Base-by-base conservation (phyloP, 2,329 filamentous ascomycete species). In the Ceratocystis papillata region DNA sequence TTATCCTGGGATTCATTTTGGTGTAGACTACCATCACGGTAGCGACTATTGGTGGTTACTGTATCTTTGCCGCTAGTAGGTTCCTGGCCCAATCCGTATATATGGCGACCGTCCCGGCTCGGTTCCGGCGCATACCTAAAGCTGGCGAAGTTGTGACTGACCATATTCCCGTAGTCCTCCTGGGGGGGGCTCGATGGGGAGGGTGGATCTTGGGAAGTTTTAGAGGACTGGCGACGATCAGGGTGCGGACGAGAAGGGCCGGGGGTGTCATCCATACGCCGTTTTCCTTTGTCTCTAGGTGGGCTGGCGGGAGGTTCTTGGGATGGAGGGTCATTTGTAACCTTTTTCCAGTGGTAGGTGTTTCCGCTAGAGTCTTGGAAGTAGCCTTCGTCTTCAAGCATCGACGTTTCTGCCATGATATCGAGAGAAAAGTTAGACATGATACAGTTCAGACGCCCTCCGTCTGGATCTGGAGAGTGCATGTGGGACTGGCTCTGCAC, bases 401-500 rank as follows among this genome's bases (percentile, higher is more conserved):
- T 59, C 25, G 53, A 59, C 3, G 17, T 37, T n/a, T 28, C 28
- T 3, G 15, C 5, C 53, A 59, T 37, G 15, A 37, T 2, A 7
- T 33, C 53, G 8, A 59, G 8, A 12, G 53, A 33, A 25, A 59
- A 59, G 53, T 7, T 33, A 25, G 53, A 12, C 15, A 59, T n/a
- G 28, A 37, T 8, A 3, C 0, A 1, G 5, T 12, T 10, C 22
- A 1, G 17, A n/a, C 6, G 5, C 5, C 20, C 5, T 10, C 0
- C 3, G 28, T 59, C 15, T 37, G 30, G 15, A 1, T 59, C 28
- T 20, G 25, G 2, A 17, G 28, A 20, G 8, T 59, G 5, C 5
- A 2, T 5, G n/a, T 59, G 17, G 2, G 28, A 2, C 12, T n/a
- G 28, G 28, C 20, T 37, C 55, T 17, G 20, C 55, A 59, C 37